A percentile compares a stretch with the other conserved stretches of the same genome.
Conservation (phyloP, 305 asterid genomes). For the Plantago rigida region DNA sequence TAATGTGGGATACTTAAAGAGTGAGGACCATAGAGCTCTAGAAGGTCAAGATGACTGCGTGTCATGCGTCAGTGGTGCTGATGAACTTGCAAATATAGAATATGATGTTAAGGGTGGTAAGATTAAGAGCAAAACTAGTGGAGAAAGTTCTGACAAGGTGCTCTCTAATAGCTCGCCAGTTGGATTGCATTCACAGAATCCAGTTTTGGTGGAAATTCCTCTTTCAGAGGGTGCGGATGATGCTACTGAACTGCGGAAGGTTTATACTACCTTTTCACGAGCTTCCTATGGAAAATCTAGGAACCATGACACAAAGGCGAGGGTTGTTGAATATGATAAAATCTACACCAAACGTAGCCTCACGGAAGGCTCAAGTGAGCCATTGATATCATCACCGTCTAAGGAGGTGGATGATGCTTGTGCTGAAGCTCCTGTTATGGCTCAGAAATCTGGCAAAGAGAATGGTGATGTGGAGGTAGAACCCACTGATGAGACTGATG, state of each 20-base stretch:
- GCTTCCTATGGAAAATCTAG: constrained; percentile 27
- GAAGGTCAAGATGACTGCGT: constrained; percentile 52
- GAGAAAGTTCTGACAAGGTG: constrained; percentile 30
- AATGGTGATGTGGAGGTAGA: constrained; percentile 43
- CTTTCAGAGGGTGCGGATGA: constrained; percentile 24
- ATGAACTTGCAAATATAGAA: constrained; percentile 34
- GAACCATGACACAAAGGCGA: constrained; percentile 21
- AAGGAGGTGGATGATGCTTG: constrained; percentile 31
- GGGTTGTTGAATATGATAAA: constrained; percentile 28
- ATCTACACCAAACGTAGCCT: constrained; percentile 26
- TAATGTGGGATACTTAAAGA: constrained; percentile 38
- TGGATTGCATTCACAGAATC: constrained; percentile 26
- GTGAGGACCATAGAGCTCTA: constrained; percentile 36
- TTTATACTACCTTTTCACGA: constrained; percentile 25
- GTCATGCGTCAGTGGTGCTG: constrained; percentile 44
- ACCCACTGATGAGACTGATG: constrained; percentile 48
- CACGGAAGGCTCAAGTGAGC: constrained; percentile 34
- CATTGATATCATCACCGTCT: constrained; percentile 25
- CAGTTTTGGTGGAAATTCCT: constrained; percentile 23
- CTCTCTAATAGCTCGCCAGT: constrained; percentile 31
- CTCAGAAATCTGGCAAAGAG: constrained; percentile 28
- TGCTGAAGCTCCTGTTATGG: constrained; percentile 31
- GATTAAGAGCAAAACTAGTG: constrained; percentile 26
- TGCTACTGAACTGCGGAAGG: constrained; percentile 26
- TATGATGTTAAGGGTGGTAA: constrained; percentile 31